Base-by-base conservation (phyloP, 345 rosid genomes). In the Conringia planisiliqua region DNA sequence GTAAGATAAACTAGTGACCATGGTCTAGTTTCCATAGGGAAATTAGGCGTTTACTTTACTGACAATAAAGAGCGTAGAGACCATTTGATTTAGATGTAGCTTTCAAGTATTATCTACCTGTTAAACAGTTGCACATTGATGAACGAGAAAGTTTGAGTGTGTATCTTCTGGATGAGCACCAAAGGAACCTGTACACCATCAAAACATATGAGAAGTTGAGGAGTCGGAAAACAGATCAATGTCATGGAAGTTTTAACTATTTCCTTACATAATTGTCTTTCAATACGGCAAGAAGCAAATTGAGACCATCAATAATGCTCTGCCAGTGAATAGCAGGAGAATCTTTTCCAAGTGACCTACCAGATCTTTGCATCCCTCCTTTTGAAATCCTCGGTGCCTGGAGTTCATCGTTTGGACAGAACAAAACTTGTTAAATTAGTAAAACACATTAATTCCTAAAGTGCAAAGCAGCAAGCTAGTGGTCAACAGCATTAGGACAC, bases 351-450 rank as follows among this genome's bases (percentile, higher is more conserved):
- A 84, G 80, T 71, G 97, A 85, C 73, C 88, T 82, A 39, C 96
- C 99, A 81, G 97, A 86, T 83, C 97, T 85, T 67, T 90, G 85
- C 27, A 68, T 82, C 68, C 86, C 82, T 77, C 93, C 98, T 84
- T 96, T 96, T 7, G 99, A 89, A 61, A 93, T 83, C 67, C 98
- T 89, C 16, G 99, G 98, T 38, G 98, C 99, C 97, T 96, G 79
- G 78, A 77, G 48, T 76, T 61, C 61, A 81, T 40, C 3, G 61
- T 32, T 54, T 18, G n/a, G 26, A 52, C 47, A 52, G 26, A 79
- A 36, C 62, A 72, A 66, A 30, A 60, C 48, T 56, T 38, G 52
- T 77, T 44, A 51, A 18, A 52, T 18, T 6, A 62, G 32, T 42
- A 29, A 75, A 62, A 62, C 33, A 55, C 1, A 62, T 12, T 14